phyloP scores from a whole-genome alignment of 306 rosid species.

The Prinsepia uniflora region DNA sequence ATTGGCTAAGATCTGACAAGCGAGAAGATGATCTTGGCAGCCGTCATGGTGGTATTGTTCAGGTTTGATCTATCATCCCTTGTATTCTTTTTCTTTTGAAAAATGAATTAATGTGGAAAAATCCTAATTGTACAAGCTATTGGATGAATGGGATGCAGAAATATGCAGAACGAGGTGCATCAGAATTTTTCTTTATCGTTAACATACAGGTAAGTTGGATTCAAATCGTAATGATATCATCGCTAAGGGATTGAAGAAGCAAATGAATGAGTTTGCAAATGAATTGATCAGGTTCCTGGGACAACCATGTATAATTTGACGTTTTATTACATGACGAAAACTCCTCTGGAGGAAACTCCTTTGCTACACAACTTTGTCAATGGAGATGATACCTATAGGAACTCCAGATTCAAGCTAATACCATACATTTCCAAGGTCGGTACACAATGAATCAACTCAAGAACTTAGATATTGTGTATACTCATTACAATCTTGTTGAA shows the following conservation, averaged over 20 bases:
- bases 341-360: slow-evolving; percentile 72
- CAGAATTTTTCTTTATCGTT: slow-evolving; percentile 76
- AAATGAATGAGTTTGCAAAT: neutral
- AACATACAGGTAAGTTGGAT: slow-evolving; percentile 65
- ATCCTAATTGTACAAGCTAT: slow-evolving; percentile 1
- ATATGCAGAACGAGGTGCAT: slow-evolving; percentile 58
- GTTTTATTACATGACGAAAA: slow-evolving; percentile 63
- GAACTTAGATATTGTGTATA: neutral
- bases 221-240: neutral
- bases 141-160: slow-evolving; percentile 48
- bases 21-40: slow-evolving; percentile 73
- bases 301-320: slow-evolving; percentile 55
- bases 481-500: neutral
- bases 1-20: slow-evolving; percentile 62
- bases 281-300: slow-evolving; percentile 60
- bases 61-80: slow-evolving; percentile 41
- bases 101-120: neutral
- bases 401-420: slow-evolving; percentile 85
- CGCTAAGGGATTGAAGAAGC: neutral
- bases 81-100: neutral
- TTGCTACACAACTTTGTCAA: slow-evolving; percentile 61
- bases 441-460: neutral
- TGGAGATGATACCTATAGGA: slow-evolving; percentile 82
- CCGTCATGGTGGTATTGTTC: slow-evolving; percentile 64
- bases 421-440: slow-evolving; percentile 89